Base-by-base conservation (phyloP, 116 monocot genomes). In the Iris pallida region DNA sequence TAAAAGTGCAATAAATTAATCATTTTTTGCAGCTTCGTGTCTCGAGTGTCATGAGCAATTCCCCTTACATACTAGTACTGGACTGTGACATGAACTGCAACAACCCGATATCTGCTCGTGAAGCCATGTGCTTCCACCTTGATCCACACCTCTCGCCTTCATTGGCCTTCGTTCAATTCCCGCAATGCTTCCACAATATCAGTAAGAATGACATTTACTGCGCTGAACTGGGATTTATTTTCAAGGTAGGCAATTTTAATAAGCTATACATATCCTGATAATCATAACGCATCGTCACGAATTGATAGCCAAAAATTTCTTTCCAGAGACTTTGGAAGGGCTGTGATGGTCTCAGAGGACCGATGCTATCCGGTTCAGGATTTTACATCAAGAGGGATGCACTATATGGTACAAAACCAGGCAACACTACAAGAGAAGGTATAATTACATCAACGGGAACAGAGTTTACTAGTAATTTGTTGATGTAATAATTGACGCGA, bases 151-250 rank as follows among this genome's bases (percentile, higher is more conserved):
- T 74, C 12, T 66, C 74, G 7, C 49, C 74, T 51, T 74, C 64
- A 11, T 66, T 74, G 57, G 74, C 74, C 16, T 74, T 74, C 59
- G 74, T 74, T 74, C 74, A 74, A 42, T 74, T 74, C 57, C 74
- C 74, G 45, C 74, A 74, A 62, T 16, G 8, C 6, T 74, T 66
- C 65, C 56, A 66, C 57, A 74, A 66, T 44, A 59, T 74, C 13
- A 65, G 58, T 57, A 74, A 56, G 57, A 74, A 65, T 74, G 74
- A 74, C 57, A 66, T 74, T 4, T 74, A 74, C 40, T 66, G 58
- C 57, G 55, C 59, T 42, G 57, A 49, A 15, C 55, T 66, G 16
- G 57, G 66, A 57, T 8, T 14, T 19, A 0, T 42, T 45, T 74
- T 74, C 66, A 46, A 64, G 74, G 74, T 74, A 59, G 8, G 10